Evolutionary conservation across 306 rosid genomes (phyloP).

Genomic region (Castanopsis chinensis): DNA sequence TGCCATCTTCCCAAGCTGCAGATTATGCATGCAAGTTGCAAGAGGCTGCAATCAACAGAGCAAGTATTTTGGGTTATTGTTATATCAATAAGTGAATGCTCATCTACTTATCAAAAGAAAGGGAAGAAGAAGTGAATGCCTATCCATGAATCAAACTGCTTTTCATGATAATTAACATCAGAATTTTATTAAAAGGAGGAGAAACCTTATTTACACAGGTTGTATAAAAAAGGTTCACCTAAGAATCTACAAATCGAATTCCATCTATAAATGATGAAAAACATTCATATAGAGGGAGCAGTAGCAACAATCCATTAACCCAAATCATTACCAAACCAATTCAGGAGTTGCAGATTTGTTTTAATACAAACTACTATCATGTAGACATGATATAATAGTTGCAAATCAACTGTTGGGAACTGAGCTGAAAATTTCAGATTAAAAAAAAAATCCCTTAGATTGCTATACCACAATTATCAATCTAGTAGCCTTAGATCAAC

Average conservation of each 20-base stretch:
- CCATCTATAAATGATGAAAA: neutral
- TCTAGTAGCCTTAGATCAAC: neutral
- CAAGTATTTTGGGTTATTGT: neutral
- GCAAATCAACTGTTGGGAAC: neutral
- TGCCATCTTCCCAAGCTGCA: slow-evolving; percentile 83
- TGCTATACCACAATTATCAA: neutral
- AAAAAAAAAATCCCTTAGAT: neutral
- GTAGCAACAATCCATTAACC: neutral
- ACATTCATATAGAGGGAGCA: neutral
- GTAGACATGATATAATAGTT: neutral
- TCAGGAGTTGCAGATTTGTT: neutral
- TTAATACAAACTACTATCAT: neutral
- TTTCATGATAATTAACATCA: neutral
- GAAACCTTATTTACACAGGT: neutral
- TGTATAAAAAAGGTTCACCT: neutral
- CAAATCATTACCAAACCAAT: neutral
- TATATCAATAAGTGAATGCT: neutral
- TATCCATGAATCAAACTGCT: neutral
- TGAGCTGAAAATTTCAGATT: neutral
- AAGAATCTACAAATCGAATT: neutral
- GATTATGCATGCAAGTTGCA: slow-evolving; percentile 88
- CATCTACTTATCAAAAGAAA: neutral
- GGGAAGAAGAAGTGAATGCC: neutral
- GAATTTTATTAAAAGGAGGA: neutral
- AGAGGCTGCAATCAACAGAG: slow-evolving; percentile 61